Base-by-base conservation (phyloP, 495 filamentous ascomycete species). In the Sordaria brevicollis region DNA sequence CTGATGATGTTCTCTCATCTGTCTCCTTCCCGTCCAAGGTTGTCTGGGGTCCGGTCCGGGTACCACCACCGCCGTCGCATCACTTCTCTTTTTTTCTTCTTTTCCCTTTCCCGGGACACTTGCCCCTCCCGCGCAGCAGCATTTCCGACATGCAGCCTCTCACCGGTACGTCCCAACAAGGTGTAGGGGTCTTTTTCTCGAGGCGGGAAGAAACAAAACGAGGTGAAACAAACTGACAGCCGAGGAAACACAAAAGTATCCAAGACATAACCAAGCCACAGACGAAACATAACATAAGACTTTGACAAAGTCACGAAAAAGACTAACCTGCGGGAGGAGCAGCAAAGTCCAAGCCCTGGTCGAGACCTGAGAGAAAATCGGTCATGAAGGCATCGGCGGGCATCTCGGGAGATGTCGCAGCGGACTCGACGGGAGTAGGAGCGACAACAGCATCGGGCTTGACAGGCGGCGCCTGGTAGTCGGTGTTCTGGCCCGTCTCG, bases 401-500 rank as follows among this genome's bases (percentile, higher is more conserved):
- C 25, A 76, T 75, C 62, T 81, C 82, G 3, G 79, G 76, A 7
- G 81, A 76, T 11, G 76, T 66, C 25, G 49, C 49, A 21, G 49
- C 2, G 10, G 49, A 31, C 13, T 62, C 49, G 5, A 31, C 49
- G 49, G 49, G 49, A 43, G 75, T 71, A 11, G 78, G 73, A 36
- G 78, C 77, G 33, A 77, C 74, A 29, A 75, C 74, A 54, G 65
- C 66, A 41, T 78, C 79, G 3, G 81, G 74, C 74, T 80, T 79
- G 49, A 73, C 72, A 7, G 78, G 72, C 67, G 74, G 76, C 15
- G 78, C 76, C 36, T 80, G 80, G 73, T 79, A 82, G 70, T 81
- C 74, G 41, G 78, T 79, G 72, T 75, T 77, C 54, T 78, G 77
- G 36, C 81, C 76, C 17, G 77, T 75, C 65, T 97, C 94, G 77